Conservation (phyloP, 768 basidiomycete genomes). For the Russula griseocarnosa region DNA sequence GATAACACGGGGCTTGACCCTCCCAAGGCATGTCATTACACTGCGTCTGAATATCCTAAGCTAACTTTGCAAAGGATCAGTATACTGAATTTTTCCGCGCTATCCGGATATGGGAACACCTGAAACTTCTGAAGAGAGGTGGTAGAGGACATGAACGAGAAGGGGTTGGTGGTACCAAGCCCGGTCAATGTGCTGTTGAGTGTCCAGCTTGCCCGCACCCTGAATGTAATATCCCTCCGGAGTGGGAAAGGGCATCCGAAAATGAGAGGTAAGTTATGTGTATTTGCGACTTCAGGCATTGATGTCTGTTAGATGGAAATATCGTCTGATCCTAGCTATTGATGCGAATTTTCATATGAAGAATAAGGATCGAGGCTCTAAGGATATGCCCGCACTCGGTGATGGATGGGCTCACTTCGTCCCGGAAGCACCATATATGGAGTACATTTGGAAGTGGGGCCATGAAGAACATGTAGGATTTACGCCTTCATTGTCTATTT, state of each 20-base stretch:
- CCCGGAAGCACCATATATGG: background rate
- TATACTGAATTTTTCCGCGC: background rate
- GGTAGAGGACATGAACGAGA: background rate
- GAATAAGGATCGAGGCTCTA: background rate
- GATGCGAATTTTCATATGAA: background rate
- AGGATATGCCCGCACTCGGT: background rate
- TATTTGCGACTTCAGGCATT: background rate
- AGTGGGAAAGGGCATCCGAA: background rate
- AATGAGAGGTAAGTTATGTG: background rate
- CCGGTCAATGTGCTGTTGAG: background rate
- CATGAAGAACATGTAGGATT: background rate
- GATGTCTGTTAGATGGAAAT: background rate
- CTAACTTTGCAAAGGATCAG: background rate
- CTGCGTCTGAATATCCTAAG: background rate
- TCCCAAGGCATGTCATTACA: background rate
- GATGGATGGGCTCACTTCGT: background rate
- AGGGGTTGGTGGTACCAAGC: background rate
- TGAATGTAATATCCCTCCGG: background rate
- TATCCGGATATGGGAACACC: background rate
- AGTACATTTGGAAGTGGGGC: background rate
- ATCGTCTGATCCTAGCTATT: background rate
- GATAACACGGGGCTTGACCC: background rate
- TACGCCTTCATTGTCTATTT: background rate
- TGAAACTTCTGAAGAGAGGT: background rate
- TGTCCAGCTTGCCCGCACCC: background rate